Evolutionary conservation across 441 rosid genomes (phyloP), one percentile per base, ranked within the genome.

Genomic region (Macaranga tanarius): DNA sequence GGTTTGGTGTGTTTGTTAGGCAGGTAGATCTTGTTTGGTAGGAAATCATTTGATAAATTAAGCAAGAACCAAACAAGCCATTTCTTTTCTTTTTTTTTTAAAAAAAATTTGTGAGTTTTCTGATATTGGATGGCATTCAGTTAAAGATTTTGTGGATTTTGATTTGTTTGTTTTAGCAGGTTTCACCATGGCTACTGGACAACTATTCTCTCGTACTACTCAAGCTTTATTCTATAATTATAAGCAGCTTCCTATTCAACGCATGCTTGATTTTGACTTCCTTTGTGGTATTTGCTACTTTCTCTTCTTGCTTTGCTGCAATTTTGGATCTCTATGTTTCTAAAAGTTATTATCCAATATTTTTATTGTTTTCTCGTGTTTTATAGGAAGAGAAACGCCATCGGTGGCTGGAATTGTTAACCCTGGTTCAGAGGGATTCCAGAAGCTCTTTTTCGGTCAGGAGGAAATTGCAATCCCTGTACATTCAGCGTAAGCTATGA

Each of bases 211-310:
- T 34, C 79, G 85, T 44, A 86, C 88, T 52, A 94, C 99, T 2
- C 97, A 94, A 71, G 95, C 99, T 17, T 75, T 90, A 73, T 90
- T 94, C 82, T 94, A 94, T 80, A 94, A 94, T 75, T 94, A 89
- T 79, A 94, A 94, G 92, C 99, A 89, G 81, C 95, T 92, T 62
- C 99, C 99, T 2, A 86, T 94, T 73, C 99, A 94, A 74, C 93
- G 99, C 75, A 94, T 94, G 99, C 99, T 94, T 81, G 99, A 94
- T 86, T 94, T 94, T 68, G 99, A 94, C 83, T 94, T 94, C 84
- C 97, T 94, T 48, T 94, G 99, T 55, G 97, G 99, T 92, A 40
- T 51, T 84, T 71, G 1, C 59, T 71, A 22, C 47, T 62, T 62
- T 44, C 34, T 48, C 16, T 71, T 48, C 16, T 71, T 68, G 42